Base-by-base conservation (phyloP, 192 early-diverging fungal genomes). In the Podila horticola region DNA sequence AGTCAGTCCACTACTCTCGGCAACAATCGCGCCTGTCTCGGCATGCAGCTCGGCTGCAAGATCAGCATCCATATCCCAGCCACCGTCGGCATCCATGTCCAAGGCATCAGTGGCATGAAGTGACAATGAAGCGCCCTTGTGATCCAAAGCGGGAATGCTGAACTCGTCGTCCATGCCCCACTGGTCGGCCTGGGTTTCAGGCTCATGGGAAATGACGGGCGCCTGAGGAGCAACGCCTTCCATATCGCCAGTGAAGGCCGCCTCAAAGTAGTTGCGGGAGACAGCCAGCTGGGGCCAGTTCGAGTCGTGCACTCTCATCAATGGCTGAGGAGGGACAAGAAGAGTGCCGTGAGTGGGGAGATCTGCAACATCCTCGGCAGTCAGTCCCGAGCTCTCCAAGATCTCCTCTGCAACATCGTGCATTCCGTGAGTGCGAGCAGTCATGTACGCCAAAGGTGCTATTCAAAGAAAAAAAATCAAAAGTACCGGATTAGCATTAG, bases 261-360 rank as follows among this genome's bases (percentile, higher is more conserved):
- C 88, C 62, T 96, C 95, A 83, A 99, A 97, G 79, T 97, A 91
- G 66, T 93, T 89, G 67, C 92, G 91, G 30, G 93, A 88, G 19
- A 97, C 93, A 7, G 92, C 88, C 69, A 98, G 88, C 70, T 92
- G 88, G 11, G 98, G 97, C 98, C 97, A 99, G 88, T 98, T 96
- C 49, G 89, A 79, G 74, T 98, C 95, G 49, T 85, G 73, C 15
- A 94, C 89, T 38, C 86, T 82, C 58, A 92, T 77, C n/a, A 95
- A 76, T 17, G 97, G 95, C 58, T 88, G 87, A 0, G 93, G 89
- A 22, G 94, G 88, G 57, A 87, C 84, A 38, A 96, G 85, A 19
- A 96, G 82, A 50, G 87, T 71, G 2, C 89, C 85, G 6, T 74
- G 83, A 3, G 68, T 67, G 0, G 75, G 60, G 26, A 84, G 72